phyloP scores from a whole-genome alignment of 306 rosid genomes.

The Glycine tomentella region DNA sequence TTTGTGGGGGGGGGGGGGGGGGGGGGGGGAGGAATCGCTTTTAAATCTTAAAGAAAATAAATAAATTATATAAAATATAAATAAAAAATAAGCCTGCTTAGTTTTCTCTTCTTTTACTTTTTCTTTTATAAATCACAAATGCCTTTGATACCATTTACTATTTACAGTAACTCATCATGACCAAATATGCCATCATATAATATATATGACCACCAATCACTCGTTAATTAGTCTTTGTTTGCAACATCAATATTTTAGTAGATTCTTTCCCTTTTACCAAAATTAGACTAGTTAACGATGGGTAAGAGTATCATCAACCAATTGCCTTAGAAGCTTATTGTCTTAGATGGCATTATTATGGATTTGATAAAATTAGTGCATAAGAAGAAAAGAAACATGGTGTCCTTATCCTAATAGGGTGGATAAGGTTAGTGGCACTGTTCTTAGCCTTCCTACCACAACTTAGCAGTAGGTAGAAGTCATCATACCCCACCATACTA shows the following conservation, averaged over 20 bases:
- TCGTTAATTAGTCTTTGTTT: too few species aligned
- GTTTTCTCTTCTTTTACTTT: too few species aligned
- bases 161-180: too few species aligned
- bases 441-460: conserved; percentile 43
- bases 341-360: conserved; percentile 35
- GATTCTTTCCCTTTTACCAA: conserved; percentile 8
- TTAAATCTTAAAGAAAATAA: too few species aligned
- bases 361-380: conserved; percentile 41
- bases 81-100: too few species aligned
- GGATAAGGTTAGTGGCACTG: conserved; percentile 44
- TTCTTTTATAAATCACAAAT: too few species aligned
- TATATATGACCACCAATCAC: too few species aligned
- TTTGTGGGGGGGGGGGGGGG: too few species aligned
- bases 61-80: too few species aligned
- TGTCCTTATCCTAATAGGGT: conserved; percentile 44
- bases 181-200: too few species aligned
- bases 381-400: conserved; percentile 27
- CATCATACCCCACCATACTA: conserved; percentile 44
- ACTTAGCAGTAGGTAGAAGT: conserved; percentile 45
- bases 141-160: too few species aligned
- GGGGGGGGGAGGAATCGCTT: too few species aligned
- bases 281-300: neutral
- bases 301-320: conserved; percentile 1
- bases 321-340: conserved; percentile 22
- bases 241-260: neutral